These are phyloP conservation scores for Phytopythium sindhum DNA, from an alignment of 352 stramenopile genomes.

Conservation along the genomic window DNA sequence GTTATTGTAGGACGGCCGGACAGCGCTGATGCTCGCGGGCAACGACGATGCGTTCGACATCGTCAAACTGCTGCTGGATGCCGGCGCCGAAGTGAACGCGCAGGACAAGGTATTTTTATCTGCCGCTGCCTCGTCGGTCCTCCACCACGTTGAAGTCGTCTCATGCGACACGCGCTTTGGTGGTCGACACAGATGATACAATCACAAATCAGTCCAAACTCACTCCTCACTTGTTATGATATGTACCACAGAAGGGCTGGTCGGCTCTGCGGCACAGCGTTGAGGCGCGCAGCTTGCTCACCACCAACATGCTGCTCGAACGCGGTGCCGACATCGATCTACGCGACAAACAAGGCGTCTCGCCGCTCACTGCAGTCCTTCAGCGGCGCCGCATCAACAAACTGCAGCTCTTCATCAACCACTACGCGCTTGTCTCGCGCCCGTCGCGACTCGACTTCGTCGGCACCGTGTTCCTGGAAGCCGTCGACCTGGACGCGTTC, in stretches of 20 bases:
- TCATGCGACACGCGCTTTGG: no score
- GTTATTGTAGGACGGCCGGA: slow-evolving; percentile 19
- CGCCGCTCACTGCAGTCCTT: slow-evolving; percentile 14
- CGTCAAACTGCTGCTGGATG: slow-evolving; percentile 16
- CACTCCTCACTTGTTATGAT: neutral
- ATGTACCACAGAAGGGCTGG: slow-evolving; percentile 6
- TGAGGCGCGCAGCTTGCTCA: slow-evolving; percentile 10
- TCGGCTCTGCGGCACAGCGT: slow-evolving; percentile 14
- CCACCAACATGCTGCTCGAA: slow-evolving; percentile 28
- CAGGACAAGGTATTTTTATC: slow-evolving; percentile 22
- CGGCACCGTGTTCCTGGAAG: no score
- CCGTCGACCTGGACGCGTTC: no score
- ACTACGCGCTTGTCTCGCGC: slow-evolving; percentile 18
- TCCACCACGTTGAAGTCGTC: no score
- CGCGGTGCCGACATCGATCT: slow-evolving; percentile 19
- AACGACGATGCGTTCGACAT: slow-evolving; percentile 18
- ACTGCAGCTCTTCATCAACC: slow-evolving; percentile 30
- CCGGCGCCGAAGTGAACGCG: slow-evolving; percentile 9
- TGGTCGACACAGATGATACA: no score
- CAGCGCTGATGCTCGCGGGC: slow-evolving; percentile 18
- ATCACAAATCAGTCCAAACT: no score
- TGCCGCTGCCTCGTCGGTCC: no score
- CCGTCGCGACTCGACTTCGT: slow-evolving; percentile 14
- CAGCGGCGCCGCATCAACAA: slow-evolving; percentile 9
- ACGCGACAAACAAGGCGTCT: slow-evolving; percentile 11